Percentiles rank a stretch among this genome's conserved stretches.
Conservation (phyloP, 1,139 yeast genomes). For the Candida tetrigidarum region DNA sequence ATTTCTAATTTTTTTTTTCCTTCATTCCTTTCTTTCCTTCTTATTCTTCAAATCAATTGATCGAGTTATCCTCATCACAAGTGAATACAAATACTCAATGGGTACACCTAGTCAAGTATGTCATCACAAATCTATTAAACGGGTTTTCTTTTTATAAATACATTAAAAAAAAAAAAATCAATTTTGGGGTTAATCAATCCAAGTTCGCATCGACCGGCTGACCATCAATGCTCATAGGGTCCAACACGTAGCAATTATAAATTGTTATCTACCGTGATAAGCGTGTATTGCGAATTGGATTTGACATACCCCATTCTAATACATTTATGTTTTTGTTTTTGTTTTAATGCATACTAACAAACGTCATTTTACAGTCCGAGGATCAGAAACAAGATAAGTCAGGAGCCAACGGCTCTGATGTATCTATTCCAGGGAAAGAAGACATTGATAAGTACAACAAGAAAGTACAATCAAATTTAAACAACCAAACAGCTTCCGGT, state of each 20-base stretch:
- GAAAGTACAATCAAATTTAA: constrained; percentile 21
- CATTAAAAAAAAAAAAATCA: too few relatives aligned
- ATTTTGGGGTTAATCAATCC: too few relatives aligned
- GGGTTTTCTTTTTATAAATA: too few relatives aligned
- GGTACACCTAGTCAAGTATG: constrained; percentile 6
- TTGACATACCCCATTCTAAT: too few relatives aligned
- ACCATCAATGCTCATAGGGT: too few relatives aligned
- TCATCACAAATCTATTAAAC: too few relatives aligned
- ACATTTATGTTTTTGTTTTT: too few relatives aligned
- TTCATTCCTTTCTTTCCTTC: neutral
- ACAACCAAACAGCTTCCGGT: constrained; percentile 14
- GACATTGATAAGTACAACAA: constrained; percentile 38
- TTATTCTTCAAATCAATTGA: neutral
- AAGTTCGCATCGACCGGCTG: too few relatives aligned
- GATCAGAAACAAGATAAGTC: constrained; percentile 1
- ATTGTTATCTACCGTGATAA: too few relatives aligned
- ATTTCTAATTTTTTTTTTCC: neutral
- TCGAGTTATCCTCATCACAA: neutral
- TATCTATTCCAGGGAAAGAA: constrained; percentile 23
- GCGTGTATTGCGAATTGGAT: neutral
- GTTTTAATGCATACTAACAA: neutral
- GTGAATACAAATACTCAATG: constrained; percentile 2
- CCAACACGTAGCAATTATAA: too few relatives aligned
- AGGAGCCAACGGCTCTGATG: neutral
- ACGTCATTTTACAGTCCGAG: constrained; percentile 2